These are phyloP conservation scores for Dothideomycetes sp. DNA, from an alignment of 2,329 filamentous ascomycete genomes.

Conservation along the genomic window DNA sequence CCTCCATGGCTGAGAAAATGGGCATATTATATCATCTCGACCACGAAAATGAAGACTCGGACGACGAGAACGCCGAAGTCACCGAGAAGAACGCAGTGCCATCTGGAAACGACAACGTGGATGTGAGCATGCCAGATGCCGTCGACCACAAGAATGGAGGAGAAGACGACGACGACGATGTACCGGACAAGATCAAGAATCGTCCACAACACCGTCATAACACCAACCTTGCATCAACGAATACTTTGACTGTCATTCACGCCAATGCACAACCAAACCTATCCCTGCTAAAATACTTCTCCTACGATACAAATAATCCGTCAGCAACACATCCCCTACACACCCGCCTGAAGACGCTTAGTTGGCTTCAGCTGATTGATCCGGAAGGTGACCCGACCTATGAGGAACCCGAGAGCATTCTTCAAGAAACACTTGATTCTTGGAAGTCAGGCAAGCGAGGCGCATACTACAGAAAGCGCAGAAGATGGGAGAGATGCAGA, in stretches of 20 bases:
- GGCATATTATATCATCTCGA: conserved; percentile 56
- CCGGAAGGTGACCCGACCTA: conserved; percentile 70
- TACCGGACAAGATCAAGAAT: not conserved
- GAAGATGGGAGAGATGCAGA: conserved; percentile 66
- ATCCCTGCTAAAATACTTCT: conserved; percentile 78
- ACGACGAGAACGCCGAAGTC: conserved; percentile 22
- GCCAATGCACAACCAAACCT: conserved; percentile 80
- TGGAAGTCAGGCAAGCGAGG: conserved; percentile 78
- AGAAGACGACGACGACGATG: not conserved
- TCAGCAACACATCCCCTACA: conserved; percentile 65
- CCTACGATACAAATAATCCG: conserved; percentile 63
- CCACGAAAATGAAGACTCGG: conserved; percentile 23
- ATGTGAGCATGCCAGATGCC: conserved; percentile 5
- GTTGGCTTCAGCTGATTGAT: conserved; percentile 83
- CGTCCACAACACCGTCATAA: conserved; percentile 6
- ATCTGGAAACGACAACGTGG: not conserved
- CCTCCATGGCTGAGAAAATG: conserved; percentile 81
- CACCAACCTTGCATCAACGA: conserved; percentile 37
- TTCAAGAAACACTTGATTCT: conserved; percentile 52
- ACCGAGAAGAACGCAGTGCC: conserved; percentile 14
- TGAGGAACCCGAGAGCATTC: conserved; percentile 51
- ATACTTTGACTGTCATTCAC: conserved; percentile 74
- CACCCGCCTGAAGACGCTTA: conserved; percentile 71
- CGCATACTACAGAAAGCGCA: conserved; percentile 79
- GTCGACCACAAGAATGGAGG: conserved; percentile 3